Conservation (phyloP, 2,329 filamentous ascomycete species). For the Epichloe bromicola region DNA sequence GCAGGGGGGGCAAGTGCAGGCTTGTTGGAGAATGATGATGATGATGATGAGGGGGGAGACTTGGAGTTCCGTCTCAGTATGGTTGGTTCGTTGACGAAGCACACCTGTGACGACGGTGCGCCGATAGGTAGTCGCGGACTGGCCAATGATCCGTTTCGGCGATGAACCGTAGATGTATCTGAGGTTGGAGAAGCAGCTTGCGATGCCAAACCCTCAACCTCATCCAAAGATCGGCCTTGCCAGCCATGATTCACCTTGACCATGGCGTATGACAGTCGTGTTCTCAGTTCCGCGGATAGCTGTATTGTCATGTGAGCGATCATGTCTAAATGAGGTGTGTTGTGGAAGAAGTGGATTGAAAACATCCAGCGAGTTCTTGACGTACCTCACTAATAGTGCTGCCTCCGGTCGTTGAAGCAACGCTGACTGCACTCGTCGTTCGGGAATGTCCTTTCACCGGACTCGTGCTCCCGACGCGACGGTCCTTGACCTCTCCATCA, state of each 20-base stretch:
- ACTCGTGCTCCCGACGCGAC: constrained; percentile 28
- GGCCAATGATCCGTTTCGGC: constrained; percentile 37
- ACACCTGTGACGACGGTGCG: constrained; percentile 20
- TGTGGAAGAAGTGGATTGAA: background rate
- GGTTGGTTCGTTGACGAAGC: constrained; percentile 9
- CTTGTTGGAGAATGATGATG: constrained; percentile 19
- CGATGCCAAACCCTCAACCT: constrained; percentile 63
- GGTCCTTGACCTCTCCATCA: constrained; percentile 57
- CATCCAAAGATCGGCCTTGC: constrained; percentile 65
- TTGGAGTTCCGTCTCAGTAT: constrained; percentile 16
- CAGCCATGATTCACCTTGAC: constrained; percentile 85
- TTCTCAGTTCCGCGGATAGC: constrained; percentile 67
- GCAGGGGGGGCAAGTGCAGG: constrained; percentile 40
- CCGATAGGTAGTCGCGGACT: constrained; percentile 35
- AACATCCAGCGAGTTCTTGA: too few relatives aligned
- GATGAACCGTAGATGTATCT: constrained; percentile 41
- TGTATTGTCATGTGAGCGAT: constrained; percentile 29
- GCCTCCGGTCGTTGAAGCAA: constrained; percentile 45
- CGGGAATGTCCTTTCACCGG: constrained; percentile 49
- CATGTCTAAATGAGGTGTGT: background rate
- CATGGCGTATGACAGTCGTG: constrained; percentile 84
- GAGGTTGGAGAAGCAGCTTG: constrained; percentile 52
- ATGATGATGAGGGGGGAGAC: constrained; percentile 22
- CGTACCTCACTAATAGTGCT: constrained; percentile 69
- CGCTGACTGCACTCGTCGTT: constrained; percentile 56